Evolutionary conservation across 768 basidiomycete genomes (phyloP).

Genomic region (Tulasnella sp.): DNA sequence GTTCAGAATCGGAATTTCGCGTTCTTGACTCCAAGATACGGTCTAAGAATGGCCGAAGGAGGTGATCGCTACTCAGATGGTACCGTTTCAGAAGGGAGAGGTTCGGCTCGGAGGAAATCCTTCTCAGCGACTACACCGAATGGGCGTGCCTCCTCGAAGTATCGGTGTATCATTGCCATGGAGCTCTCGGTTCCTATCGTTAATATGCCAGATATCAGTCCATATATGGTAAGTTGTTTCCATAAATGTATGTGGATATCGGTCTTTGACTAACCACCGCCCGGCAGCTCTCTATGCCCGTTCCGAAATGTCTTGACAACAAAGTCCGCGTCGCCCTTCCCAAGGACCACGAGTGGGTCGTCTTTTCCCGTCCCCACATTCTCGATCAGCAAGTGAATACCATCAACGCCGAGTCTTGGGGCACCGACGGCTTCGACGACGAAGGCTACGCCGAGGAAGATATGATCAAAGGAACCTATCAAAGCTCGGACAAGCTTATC

Average conservation of each 20-base stretch:
- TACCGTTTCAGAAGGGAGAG: not conserved
- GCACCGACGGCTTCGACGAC: not conserved
- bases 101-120: not conserved
- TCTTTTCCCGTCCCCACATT: not conserved
- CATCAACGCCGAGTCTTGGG: not conserved
- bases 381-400: not conserved
- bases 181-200: slow-evolving; percentile 3
- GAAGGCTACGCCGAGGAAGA: not conserved
- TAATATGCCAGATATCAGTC: not conserved
- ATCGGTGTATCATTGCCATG: not conserved
- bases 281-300: not conserved
- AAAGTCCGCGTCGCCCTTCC: not conserved
- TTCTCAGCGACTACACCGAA: not conserved
- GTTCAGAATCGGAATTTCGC: slow-evolving; percentile 1
- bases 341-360: not conserved
- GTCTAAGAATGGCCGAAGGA: not conserved
- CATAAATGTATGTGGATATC: not conserved
- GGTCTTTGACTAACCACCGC: not conserved
- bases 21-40: not conserved
- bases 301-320: slow-evolving; percentile 3
- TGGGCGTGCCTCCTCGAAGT: not conserved
- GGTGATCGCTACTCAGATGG: not conserved
- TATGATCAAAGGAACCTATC: not conserved
- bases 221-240: slow-evolving; percentile 1
- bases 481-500: not conserved